These are phyloP conservation scores for Nitzschia sp. DNA, from an alignment of 108 stramenopile species.

Conservation along the genomic window DNA sequence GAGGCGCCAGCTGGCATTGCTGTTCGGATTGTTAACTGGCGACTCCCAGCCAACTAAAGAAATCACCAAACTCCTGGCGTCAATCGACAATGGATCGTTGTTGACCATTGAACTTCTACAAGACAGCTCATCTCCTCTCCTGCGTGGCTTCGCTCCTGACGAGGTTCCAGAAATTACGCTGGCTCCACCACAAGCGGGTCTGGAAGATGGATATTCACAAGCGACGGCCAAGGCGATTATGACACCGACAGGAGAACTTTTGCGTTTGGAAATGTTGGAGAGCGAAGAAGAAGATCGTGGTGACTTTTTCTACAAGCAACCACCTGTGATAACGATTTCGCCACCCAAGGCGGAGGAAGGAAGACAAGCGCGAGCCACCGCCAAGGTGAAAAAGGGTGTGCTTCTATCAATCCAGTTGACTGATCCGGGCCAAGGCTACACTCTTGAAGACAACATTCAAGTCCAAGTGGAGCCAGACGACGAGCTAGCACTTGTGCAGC, in stretches of 20 bases:
- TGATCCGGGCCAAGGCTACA: slow-evolving; percentile 37
- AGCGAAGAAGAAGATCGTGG: slow-evolving; percentile 49
- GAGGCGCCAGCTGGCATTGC: slow-evolving; percentile 58
- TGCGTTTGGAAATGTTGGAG: slow-evolving; percentile 46
- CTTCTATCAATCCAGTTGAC: slow-evolving; percentile 39
- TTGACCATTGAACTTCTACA: slow-evolving; percentile 20
- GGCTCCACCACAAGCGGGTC: slow-evolving; percentile 36
- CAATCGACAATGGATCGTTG: slow-evolving; percentile 56
- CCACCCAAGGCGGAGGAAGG: slow-evolving; percentile 25
- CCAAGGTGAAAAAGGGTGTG: slow-evolving; percentile 43
- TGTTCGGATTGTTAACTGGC: slow-evolving; percentile 48
- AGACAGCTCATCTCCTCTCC: slow-evolving; percentile 38
- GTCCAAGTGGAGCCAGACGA: not conserved
- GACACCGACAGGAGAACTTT: slow-evolving; percentile 45
- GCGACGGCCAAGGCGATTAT: slow-evolving; percentile 48
- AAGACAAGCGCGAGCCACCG: slow-evolving; percentile 24
- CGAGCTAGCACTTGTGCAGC: not conserved
- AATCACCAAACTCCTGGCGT: slow-evolving; percentile 57
- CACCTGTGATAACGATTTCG: slow-evolving; percentile 24
- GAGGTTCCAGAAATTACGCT: slow-evolving; percentile 28
- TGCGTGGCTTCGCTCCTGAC: slow-evolving; percentile 23
- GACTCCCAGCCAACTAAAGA: slow-evolving; percentile 55
- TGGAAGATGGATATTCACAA: slow-evolving; percentile 11
- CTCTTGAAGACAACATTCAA: not conserved
- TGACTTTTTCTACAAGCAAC: slow-evolving; percentile 31